Conservation (phyloP, 225 moss, liverwort and hornwort genomes). For the Pleurozium schreberi region DNA sequence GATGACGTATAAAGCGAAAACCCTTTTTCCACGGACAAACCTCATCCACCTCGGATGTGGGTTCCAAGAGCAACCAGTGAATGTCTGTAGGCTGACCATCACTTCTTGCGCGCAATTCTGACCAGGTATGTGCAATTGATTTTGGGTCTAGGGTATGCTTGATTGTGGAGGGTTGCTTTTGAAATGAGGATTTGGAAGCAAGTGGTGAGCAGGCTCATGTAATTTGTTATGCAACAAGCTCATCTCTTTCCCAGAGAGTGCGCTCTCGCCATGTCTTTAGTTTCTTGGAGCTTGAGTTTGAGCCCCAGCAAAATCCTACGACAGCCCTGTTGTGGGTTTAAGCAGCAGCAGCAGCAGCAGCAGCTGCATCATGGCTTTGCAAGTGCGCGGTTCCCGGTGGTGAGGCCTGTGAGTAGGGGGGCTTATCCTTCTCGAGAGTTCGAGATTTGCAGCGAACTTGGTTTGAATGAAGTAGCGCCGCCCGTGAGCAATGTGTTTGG, state of each 20-base stretch:
- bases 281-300: background rate
- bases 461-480: conserved; percentile 27
- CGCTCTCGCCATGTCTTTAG: background rate
- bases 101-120: background rate
- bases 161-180: background rate
- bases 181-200: background rate
- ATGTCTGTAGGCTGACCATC: background rate
- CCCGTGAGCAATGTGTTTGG: conserved; percentile 8
- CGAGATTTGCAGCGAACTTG: background rate
- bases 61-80: background rate
- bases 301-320: background rate
- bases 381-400: background rate
- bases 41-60: background rate
- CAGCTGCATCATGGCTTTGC: background rate
- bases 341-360: background rate
- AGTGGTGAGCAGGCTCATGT: background rate
- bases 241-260: background rate
- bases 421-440: background rate
- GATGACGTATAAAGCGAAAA: conserved; percentile 11
- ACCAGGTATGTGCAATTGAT: background rate
- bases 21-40: background rate
- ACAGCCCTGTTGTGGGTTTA: background rate
- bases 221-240: background rate
- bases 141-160: background rate
- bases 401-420: background rate